phyloP scores from a whole-genome alignment of 2,329 filamentous ascomycete species.

The Fusarium sp. region DNA sequence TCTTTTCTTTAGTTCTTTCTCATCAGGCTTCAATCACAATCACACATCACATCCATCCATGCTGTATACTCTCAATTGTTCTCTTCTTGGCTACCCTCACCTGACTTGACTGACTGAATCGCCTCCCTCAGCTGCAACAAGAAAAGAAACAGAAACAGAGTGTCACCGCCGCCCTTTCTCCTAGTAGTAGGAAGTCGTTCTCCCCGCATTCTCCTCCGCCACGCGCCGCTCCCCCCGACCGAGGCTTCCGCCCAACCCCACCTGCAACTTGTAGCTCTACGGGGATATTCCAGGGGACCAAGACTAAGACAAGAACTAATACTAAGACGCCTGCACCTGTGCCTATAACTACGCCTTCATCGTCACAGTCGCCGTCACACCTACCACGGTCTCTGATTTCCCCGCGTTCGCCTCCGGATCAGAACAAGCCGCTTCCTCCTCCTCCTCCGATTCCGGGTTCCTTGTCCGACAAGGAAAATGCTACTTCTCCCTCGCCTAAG shows the following conservation, averaged over 20 bases:
- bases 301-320: conserved; percentile 16
- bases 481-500: conserved; percentile 48
- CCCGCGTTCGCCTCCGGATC: conserved; percentile 56
- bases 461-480: conserved; percentile 43
- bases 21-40: neutral
- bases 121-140: conserved; percentile 18
- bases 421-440: conserved; percentile 68
- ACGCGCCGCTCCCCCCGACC: conserved; percentile 42
- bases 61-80: neutral
- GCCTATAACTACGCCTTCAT: conserved; percentile 27
- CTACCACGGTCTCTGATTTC: conserved; percentile 42
- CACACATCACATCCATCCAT: neutral
- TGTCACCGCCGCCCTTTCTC: neutral
- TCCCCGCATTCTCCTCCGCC: conserved; percentile 46
- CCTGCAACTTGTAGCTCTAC: conserved; percentile 24
- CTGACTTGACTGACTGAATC: conserved; percentile 7
- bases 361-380: conserved; percentile 42
- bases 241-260: conserved; percentile 43
- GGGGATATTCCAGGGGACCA: conserved; percentile 28
- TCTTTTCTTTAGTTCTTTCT: neutral
- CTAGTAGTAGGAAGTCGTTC: conserved; percentile 7
- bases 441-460: conserved; percentile 59
- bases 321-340: conserved; percentile 3
- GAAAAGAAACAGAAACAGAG: conserved; percentile 1
- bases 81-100: neutral